These are phyloP conservation scores for Endocalyx cinctus DNA, from an alignment of 2,329 filamentous ascomycete species.

Conservation along the genomic window DNA sequence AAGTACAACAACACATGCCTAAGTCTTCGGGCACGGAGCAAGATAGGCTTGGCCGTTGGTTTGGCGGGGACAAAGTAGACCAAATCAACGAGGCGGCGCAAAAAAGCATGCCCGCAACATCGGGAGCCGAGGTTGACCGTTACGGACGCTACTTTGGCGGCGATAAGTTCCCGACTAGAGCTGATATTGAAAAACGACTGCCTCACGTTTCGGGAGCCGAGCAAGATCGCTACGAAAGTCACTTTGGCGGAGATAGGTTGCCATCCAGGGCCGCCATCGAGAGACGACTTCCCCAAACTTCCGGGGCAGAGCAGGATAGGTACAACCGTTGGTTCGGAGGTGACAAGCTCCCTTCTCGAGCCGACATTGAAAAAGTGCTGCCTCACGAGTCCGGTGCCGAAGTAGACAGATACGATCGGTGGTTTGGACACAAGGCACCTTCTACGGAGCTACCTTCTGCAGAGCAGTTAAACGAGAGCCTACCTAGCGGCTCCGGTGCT, in stretches of 20 bases:
- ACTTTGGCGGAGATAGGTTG: slow-evolving; percentile 15
- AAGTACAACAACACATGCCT: no score
- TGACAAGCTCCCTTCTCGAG: slow-evolving; percentile 7
- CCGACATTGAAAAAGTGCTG: slow-evolving; percentile 13
- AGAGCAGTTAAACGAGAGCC: not conserved
- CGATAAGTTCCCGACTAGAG: not conserved
- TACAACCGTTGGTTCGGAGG: slow-evolving; percentile 18
- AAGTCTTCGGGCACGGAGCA: slow-evolving; percentile 20
- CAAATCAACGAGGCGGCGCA: slow-evolving; percentile 9
- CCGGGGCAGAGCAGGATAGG: slow-evolving; percentile 20
- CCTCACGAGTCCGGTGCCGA: slow-evolving; percentile 15
- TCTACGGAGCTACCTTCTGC: slow-evolving; percentile 8
- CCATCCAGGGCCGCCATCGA: slow-evolving; percentile 12
- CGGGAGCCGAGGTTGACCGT: slow-evolving; percentile 15
- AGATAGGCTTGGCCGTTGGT: slow-evolving; percentile 17
- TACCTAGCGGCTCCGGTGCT: not conserved
- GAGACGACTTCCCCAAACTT: slow-evolving; percentile 11
- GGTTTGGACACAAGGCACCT: slow-evolving; percentile 19
- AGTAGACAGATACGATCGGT: slow-evolving; percentile 17
- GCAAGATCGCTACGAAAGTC: slow-evolving; percentile 16
- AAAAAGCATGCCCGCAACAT: slow-evolving; percentile 10
- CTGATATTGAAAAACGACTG: not conserved
- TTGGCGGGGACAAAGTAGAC: slow-evolving; percentile 10
- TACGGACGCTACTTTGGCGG: slow-evolving; percentile 8
- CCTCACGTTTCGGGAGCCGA: slow-evolving; percentile 12